Conservation (phyloP, 169 alveolate species). For the Miamiensis avidus region DNA sequence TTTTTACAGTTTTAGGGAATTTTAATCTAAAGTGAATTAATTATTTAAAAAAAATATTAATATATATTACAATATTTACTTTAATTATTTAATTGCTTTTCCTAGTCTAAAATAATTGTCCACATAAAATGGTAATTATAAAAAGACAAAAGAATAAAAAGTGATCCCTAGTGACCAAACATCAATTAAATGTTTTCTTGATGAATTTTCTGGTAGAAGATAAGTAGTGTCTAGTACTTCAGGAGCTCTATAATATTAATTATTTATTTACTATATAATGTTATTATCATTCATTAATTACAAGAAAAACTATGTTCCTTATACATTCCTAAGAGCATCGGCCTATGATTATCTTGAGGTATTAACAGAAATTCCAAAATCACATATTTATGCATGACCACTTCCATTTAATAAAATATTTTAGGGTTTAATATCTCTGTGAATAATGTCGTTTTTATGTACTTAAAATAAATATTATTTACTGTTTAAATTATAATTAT, state of each 20-base stretch:
- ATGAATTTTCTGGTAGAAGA: neutral
- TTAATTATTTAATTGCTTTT: no score
- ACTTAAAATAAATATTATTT: no score
- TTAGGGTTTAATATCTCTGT: constrained; percentile 79
- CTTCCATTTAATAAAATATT: constrained; percentile 66
- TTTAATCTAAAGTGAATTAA: neutral
- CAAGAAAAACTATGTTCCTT: neutral
- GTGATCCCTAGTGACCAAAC: neutral
- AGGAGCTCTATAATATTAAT: neutral
- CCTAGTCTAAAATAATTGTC: neutral
- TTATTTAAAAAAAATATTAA: no score
- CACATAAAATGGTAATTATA: neutral
- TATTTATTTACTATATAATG: no score
- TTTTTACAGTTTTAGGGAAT: neutral
- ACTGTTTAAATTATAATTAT: no score
- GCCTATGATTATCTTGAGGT: neutral
- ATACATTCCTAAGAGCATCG: no score
- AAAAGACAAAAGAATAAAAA: neutral
- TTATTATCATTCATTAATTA: no score
- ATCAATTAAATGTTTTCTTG: neutral
- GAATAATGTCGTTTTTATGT: constrained; percentile 53
- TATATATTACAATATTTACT: neutral
- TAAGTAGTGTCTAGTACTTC: neutral
- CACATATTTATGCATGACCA: constrained; percentile 70
- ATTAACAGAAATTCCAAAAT: constrained; percentile 70